Percentiles rank a stretch among this genome's conserved stretches.
Conservation (phyloP, 352 stramenopile genomes). For the Thraustochytrium striatum region DNA sequence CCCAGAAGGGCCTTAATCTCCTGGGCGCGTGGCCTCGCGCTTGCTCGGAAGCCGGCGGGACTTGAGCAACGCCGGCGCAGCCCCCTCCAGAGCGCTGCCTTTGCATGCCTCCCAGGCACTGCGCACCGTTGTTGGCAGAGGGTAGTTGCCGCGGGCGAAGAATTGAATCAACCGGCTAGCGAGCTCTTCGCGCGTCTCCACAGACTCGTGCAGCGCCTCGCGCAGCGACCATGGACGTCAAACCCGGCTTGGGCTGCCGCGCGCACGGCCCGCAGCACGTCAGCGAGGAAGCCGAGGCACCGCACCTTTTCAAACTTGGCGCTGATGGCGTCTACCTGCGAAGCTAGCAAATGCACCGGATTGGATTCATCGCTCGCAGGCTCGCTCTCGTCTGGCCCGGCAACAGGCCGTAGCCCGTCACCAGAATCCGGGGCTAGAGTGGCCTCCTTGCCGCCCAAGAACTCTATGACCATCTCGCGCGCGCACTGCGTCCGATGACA, state of each 20-base stretch:
- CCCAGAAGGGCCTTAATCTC: conserved; percentile 1
- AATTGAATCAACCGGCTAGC: conserved; percentile 13
- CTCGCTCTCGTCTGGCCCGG: neutral
- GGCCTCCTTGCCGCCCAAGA: neutral
- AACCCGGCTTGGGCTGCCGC: conserved; percentile 1
- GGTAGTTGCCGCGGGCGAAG: conserved; percentile 39
- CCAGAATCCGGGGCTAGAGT: neutral
- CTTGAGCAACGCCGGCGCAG: neutral
- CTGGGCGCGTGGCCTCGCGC: too few relatives aligned
- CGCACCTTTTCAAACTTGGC: neutral
- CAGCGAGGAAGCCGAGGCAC: neutral
- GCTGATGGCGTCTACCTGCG: neutral
- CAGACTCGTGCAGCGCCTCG: neutral
- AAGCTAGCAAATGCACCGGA: neutral
- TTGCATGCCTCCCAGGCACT: conserved; percentile 8
- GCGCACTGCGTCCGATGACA: too few relatives aligned
- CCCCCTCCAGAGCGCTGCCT: neutral
- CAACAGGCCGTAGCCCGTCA: neutral
- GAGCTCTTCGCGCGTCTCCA: neutral
- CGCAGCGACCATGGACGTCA: conserved; percentile 9
- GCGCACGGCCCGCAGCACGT: neutral
- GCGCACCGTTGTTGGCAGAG: neutral
- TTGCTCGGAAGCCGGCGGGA: too few relatives aligned
- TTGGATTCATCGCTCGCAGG: neutral
- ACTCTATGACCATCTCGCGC: neutral